phyloP scores from a whole-genome alignment of 2,329 filamentous ascomycete genomes.

The Scedosporium aurantiacum region DNA sequence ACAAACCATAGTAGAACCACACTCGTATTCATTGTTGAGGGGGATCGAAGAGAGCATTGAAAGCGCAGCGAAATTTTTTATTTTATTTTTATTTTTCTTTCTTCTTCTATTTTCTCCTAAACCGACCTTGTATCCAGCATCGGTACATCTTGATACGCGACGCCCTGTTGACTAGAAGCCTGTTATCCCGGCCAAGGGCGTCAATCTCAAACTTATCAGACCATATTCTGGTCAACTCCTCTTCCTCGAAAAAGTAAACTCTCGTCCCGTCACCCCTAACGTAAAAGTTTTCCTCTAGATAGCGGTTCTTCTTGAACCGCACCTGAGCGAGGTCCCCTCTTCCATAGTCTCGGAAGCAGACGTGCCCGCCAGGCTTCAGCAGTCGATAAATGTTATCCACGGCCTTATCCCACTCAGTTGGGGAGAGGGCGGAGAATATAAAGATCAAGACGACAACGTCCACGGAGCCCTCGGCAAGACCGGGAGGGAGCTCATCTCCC shows the following conservation, averaged over 20 bases:
- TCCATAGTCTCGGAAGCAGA: constrained; percentile 94
- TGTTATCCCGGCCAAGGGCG: constrained; percentile 73
- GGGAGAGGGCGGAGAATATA: constrained; percentile 87
- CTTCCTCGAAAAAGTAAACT: constrained; percentile 92
- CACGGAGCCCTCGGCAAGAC: constrained; percentile 64
- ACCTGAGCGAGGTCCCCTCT: constrained; percentile 93
- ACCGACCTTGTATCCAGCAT: constrained; percentile 85
- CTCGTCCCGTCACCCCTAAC: constrained; percentile 89
- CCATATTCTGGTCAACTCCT: constrained; percentile 77
- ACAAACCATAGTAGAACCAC: not conserved
- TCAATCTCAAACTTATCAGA: constrained; percentile 55
- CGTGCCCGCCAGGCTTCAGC: constrained; percentile 83
- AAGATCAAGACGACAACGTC: constrained; percentile 94
- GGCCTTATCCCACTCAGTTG: constrained; percentile 71
- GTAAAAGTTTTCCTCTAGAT: constrained; percentile 95
- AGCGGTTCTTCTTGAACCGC: constrained; percentile 89
- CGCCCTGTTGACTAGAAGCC: constrained; percentile 85
- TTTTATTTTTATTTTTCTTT: constrained; percentile 5
- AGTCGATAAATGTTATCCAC: constrained; percentile 71
- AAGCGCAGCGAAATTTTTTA: not conserved
- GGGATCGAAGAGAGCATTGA: not conserved
- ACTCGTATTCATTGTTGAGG: not conserved
- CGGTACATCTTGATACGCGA: constrained; percentile 95
- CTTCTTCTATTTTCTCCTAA: constrained; percentile 50
- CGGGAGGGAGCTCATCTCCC: constrained; percentile 61